These are phyloP conservation scores for Eimeria sp. DNA, from an alignment of 169 alveolate genomes.

Conservation along the genomic window DNA sequence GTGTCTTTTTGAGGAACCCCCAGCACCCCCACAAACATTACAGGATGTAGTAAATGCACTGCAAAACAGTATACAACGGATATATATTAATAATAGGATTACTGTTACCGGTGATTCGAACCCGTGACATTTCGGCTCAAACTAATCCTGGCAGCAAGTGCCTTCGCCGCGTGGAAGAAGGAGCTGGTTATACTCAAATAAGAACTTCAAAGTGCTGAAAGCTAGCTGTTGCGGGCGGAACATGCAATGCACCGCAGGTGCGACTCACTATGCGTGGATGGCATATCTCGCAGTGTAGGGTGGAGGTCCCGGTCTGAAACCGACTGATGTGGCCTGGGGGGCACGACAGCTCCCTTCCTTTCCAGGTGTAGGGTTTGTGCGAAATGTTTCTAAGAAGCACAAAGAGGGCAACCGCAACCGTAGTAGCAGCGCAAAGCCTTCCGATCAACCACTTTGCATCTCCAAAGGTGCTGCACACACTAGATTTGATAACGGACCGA, in stretches of 20 bases:
- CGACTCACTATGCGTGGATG: slow-evolving; percentile 27
- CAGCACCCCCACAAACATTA: no score
- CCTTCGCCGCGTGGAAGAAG: background rate
- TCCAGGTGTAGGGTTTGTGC: background rate
- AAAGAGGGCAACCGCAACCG: background rate
- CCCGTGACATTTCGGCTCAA: background rate
- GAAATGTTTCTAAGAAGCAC: background rate
- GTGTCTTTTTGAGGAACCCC: background rate
- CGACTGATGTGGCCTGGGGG: background rate
- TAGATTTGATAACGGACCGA: background rate
- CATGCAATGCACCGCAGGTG: background rate
- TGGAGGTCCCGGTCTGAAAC: background rate
- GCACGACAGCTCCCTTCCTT: background rate
- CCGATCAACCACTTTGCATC: background rate
- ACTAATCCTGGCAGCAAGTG: background rate
- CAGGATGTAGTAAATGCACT: no score
- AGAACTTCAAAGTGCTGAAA: background rate
- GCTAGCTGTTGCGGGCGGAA: background rate
- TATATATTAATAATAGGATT: no score
- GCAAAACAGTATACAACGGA: no score
- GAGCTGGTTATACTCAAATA: background rate
- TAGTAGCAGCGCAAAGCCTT: background rate
- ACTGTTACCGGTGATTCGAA: background rate
- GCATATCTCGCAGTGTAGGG: background rate
- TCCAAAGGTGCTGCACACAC: background rate